Evolutionary conservation across 768 basidiomycete genomes (phyloP), one percentile per base, ranked within the genome.

Genomic region (Paxillus ammoniavirescens): DNA sequence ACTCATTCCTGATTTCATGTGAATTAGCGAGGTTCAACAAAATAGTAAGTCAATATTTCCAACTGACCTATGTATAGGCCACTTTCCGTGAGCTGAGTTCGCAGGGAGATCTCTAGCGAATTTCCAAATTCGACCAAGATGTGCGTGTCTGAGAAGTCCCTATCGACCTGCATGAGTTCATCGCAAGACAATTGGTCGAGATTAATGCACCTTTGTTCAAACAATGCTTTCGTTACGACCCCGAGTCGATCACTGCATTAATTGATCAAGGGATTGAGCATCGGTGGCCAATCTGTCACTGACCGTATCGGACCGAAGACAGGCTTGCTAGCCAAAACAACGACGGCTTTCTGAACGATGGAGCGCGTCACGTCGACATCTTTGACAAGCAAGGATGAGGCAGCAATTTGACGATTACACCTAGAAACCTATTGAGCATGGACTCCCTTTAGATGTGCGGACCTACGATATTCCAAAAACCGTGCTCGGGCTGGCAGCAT

Each of bases 271-370:
- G 12, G 28, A 6, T 42, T 47, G 40, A 14, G 33, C 33, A 42
- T 26, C 7, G 17, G 36, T 8, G 52, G 17, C 2, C 2, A 35
- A 30, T 40, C 18, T 13, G 5, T 9, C 26, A 61, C 72, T 36
- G 41, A 89, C 88, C 95, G 83, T 71, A 98, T 92, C 9, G 93
- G 93, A 12, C 97, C 97, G 64, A 96, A 96, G 2, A 95, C 82
- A 0, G 93, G 93, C 65, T 91, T 90, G 12, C 87, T 83, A 4
- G 93, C 94, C 35, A 99, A 77, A 3, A 99, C 91, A 0, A 98
- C 93, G 3, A 99, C 91, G 0, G 97, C 95, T 67, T 98, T 99
- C 70, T 99, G 97, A 0, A 99, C 97, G 8, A 88, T 98, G 5
- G 90, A 93, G 14, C 97, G 85, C 5, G 97, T 98, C 15, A 98